phyloP scores from a whole-genome alignment of 306 rosid species.

The Vachellia pachyceras region DNA sequence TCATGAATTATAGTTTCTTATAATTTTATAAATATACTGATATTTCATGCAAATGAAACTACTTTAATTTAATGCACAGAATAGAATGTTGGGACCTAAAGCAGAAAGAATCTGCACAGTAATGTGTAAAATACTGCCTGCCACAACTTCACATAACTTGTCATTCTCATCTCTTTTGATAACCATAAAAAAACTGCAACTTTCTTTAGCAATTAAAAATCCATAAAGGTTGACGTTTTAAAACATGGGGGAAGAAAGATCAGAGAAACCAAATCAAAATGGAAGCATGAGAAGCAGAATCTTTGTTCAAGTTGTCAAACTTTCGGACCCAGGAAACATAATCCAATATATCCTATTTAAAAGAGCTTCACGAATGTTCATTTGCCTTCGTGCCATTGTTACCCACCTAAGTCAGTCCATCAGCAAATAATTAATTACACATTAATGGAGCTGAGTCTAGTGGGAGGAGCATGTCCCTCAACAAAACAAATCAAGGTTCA shows the following conservation, averaged over 20 bases:
- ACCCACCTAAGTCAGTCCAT: neutral
- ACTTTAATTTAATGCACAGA: constrained; percentile 31
- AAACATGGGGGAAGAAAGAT: neutral
- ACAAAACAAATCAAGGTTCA: no score
- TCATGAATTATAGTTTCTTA: neutral
- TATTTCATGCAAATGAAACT: constrained; percentile 18
- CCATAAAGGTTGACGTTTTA: neutral
- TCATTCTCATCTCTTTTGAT: constrained; percentile 10
- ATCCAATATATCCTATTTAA: constrained; percentile 16
- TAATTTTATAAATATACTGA: neutral
- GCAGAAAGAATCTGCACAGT: constrained; percentile 40
- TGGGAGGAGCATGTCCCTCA: no score
- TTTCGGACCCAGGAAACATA: constrained; percentile 51
- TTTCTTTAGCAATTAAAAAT: neutral
- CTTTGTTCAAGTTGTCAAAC: constrained; percentile 63
- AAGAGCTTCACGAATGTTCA: constrained; percentile 9
- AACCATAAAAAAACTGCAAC: neutral
- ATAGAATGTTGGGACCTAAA: constrained; percentile 47
- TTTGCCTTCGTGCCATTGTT: neutral
- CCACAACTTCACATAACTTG: constrained; percentile 12
- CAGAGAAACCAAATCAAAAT: constrained; percentile 53
- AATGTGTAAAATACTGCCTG: constrained; percentile 27
- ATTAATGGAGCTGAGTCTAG: no score
- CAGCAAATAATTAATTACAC: constrained; percentile 15
- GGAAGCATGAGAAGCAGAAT: constrained; percentile 61